A percentile compares a stretch with the other conserved stretches of the same genome.
phyloP scores from a whole-genome alignment of 345 rosid species.

The Salix dunnii region DNA sequence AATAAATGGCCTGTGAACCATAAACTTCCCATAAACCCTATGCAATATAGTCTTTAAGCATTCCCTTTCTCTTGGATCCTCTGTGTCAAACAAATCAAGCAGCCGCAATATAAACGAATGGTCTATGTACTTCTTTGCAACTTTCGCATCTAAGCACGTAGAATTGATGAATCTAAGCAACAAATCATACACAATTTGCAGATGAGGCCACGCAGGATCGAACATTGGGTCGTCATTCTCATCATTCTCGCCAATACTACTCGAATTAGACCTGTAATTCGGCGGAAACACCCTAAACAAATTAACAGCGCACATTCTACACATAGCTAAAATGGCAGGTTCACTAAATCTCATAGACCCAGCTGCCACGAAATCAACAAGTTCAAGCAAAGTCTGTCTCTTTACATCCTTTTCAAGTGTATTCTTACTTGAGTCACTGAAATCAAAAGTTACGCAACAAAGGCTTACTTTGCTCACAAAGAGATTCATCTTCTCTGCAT shows the following conservation, averaged over 20 bases:
- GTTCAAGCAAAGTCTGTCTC: constrained; percentile 68
- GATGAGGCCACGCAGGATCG: constrained; percentile 87
- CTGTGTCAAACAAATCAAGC: constrained; percentile 75
- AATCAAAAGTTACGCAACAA: constrained; percentile 86
- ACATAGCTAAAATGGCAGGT: constrained; percentile 68
- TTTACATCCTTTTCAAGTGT: constrained; percentile 76
- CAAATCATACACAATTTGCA: constrained; percentile 79
- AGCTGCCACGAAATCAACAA: constrained; percentile 64
- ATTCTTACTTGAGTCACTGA: constrained; percentile 64
- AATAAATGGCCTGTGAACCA: constrained; percentile 85
- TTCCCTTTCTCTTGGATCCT: constrained; percentile 86
- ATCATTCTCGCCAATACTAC: constrained; percentile 46
- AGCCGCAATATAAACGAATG: constrained; percentile 73
- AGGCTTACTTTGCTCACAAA: constrained; percentile 84
- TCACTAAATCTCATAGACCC: constrained; percentile 66
- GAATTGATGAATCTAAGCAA: constrained; percentile 70
- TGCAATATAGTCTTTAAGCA: constrained; percentile 74
- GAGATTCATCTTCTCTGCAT: constrained; percentile 66
- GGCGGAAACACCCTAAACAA: constrained; percentile 75
- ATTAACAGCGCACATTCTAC: constrained; percentile 86
- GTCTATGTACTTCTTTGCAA: constrained; percentile 78
- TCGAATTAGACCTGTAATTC: constrained; percentile 43
- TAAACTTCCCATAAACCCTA: constrained; percentile 73
- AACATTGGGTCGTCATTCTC: constrained; percentile 67
- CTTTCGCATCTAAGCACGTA: constrained; percentile 62